These are phyloP conservation scores for Solanum megistacrolobum DNA, from an alignment of 257 asterid genomes.

Conservation along the genomic window DNA sequence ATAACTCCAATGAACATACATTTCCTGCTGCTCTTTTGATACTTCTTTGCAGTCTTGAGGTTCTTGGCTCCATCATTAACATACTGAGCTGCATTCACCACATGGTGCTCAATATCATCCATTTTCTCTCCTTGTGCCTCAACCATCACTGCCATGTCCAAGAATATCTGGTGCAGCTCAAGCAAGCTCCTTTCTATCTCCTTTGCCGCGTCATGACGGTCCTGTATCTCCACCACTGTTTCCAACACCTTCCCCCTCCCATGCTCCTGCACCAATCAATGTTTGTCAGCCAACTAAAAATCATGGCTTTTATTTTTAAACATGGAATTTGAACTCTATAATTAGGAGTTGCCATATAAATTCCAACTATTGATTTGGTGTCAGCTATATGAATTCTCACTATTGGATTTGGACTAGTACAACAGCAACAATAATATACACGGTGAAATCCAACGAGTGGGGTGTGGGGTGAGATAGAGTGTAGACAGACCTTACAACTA, in stretches of 20 bases:
- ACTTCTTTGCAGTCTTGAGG: slow-evolving; percentile 58
- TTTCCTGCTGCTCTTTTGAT: slow-evolving; percentile 75
- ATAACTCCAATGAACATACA: slow-evolving; percentile 63
- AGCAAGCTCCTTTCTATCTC: slow-evolving; percentile 84
- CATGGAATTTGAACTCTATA: neutral
- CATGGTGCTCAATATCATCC: slow-evolving; percentile 89
- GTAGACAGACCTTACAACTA: neutral
- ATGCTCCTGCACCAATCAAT: slow-evolving; percentile 41
- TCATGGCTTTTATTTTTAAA: neutral
- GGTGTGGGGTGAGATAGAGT: neutral
- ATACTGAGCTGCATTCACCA: slow-evolving; percentile 59
- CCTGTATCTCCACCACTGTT: slow-evolving; percentile 86
- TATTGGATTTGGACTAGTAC: neutral
- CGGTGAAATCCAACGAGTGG: too few relatives aligned
- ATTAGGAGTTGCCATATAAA: neutral
- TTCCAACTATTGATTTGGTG: neutral
- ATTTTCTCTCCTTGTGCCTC: slow-evolving; percentile 88
- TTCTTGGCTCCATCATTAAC: slow-evolving; percentile 59
- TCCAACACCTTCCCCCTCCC: slow-evolving; percentile 79
- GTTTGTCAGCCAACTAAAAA: neutral
- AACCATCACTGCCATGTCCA: slow-evolving; percentile 96
- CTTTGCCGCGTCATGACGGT: slow-evolving; percentile 62
- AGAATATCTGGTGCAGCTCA: slow-evolving; percentile 84
- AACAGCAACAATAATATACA: too few relatives aligned
- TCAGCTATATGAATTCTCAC: neutral